Percentiles rank a stretch among this genome's conserved stretches.
phyloP scores from a whole-genome alignment of 164 flowering plant genomes.

The Euptelea pleiosperma region DNA sequence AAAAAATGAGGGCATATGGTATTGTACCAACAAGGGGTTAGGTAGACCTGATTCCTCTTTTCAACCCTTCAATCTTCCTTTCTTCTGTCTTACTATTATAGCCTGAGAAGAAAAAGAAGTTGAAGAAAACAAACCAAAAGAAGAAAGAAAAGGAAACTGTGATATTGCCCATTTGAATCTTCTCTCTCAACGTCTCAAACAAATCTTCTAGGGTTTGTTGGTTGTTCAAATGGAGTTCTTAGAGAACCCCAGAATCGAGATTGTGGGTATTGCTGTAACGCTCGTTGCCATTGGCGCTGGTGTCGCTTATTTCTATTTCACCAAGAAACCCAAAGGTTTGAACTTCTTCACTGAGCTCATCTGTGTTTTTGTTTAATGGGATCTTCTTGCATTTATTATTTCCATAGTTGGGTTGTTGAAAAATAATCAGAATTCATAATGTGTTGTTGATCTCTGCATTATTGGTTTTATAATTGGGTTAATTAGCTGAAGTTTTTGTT shows the following conservation, averaged over 20 bases:
- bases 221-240: conserved; percentile 43
- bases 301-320: conserved; percentile 43
- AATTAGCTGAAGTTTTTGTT: background rate
- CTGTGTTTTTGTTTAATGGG: background rate
- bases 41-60: too few species aligned
- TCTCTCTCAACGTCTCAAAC: background rate
- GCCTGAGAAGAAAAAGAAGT: too few species aligned
- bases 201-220: too few species aligned
- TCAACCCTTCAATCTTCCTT: too few species aligned
- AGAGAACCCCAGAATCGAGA: conserved; percentile 38
- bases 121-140: too few species aligned
- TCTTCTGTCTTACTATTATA: too few species aligned
- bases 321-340: conserved; percentile 66
- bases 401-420: background rate
- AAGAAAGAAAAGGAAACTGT: too few species aligned
- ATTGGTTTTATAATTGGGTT: background rate
- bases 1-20: too few species aligned
- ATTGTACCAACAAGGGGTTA: too few species aligned
- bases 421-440: background rate
- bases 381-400: background rate
- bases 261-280: conserved; percentile 63
- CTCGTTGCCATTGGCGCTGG: conserved; percentile 54
- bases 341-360: background rate
- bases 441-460: background rate
- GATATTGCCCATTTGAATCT: too few species aligned